Conservation (phyloP, 371 early-diverging fungal species). For the Apophysomyces variabilis region DNA sequence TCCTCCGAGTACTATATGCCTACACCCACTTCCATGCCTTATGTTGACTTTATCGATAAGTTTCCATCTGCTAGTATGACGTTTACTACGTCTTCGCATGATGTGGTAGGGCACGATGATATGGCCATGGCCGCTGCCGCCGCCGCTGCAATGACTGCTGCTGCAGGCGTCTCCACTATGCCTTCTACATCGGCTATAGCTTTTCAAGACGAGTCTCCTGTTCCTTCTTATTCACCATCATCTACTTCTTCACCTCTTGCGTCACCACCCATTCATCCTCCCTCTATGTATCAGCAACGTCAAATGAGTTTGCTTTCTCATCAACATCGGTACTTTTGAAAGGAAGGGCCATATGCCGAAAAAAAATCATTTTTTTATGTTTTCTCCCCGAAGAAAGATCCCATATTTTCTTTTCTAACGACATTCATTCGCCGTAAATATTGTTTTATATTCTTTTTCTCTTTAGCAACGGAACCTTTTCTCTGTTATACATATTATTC, state of each 20-base stretch:
- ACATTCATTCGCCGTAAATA: slow-evolving; percentile 10
- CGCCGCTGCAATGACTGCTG: slow-evolving; percentile 10
- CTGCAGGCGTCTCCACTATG: slow-evolving; percentile 4
- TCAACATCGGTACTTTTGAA: slow-evolving; percentile 9
- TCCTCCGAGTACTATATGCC: slow-evolving; percentile 3
- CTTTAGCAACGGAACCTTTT: not conserved
- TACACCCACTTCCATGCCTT: slow-evolving; percentile 8
- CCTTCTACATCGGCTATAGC: not conserved
- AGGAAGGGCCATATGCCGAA: slow-evolving; percentile 1
- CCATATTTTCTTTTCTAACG: not conserved
- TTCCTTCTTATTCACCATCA: slow-evolving; percentile 7
- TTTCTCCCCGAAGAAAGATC: not conserved
- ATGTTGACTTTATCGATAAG: slow-evolving; percentile 6
- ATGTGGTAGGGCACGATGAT: slow-evolving; percentile 5
- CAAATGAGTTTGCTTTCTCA: slow-evolving; percentile 6
- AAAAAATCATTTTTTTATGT: not conserved
- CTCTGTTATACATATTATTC: slow-evolving; percentile 10
- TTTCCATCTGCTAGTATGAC: slow-evolving; percentile 15
- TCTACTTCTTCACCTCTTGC: slow-evolving; percentile 6
- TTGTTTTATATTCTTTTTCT: slow-evolving; percentile 4
- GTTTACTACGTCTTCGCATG: slow-evolving; percentile 8
- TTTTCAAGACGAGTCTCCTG: slow-evolving; percentile 4
- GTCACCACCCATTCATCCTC: slow-evolving; percentile 7
- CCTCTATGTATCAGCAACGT: slow-evolving; percentile 5
- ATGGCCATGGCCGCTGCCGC: slow-evolving; percentile 7